A percentile compares a stretch with the other conserved stretches of the same genome.
Evolutionary conservation across 2,329 filamentous ascomycete genomes (phyloP).

Genomic region (Fusarium tanahbumbuense): DNA sequence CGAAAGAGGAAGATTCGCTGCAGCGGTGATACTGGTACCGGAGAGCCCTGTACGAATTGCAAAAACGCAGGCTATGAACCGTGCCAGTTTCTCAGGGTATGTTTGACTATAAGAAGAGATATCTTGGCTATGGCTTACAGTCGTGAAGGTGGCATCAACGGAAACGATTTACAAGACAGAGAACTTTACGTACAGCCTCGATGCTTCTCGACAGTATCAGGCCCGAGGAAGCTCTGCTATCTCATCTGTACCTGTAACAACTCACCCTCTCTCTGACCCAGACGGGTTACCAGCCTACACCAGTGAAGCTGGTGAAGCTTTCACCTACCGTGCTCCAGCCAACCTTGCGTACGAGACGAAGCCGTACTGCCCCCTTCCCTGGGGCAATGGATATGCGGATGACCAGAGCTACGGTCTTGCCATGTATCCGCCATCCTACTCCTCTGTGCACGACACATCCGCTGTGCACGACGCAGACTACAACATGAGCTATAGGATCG

Average conservation of each 20-base stretch:
- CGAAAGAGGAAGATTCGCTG: constrained; percentile 95
- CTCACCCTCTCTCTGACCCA: constrained; percentile 27
- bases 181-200: constrained; percentile 47
- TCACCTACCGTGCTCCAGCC: constrained; percentile 39
- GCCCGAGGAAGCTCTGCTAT: constrained; percentile 39
- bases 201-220: constrained; percentile 49
- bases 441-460: constrained; percentile 36
- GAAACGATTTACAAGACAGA: constrained; percentile 47
- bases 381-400: constrained; percentile 44
- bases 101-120: constrained; percentile 27
- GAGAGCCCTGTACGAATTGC: constrained; percentile 86
- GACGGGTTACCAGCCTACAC: constrained; percentile 34
- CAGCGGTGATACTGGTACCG: constrained; percentile 83
- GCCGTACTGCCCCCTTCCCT: constrained; percentile 43
- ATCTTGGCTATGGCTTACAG: constrained; percentile 4
- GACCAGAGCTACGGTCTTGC: constrained; percentile 44
- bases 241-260: constrained; percentile 22
- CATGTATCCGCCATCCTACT: constrained; percentile 41
- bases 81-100: constrained; percentile 86
- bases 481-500: constrained; percentile 46
- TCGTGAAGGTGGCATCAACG: constrained; percentile 48
- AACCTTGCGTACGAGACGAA: constrained; percentile 44
- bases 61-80: constrained; percentile 75
- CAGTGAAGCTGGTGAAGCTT: constrained; percentile 31
- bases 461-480: constrained; percentile 43